phyloP scores from a whole-genome alignment of 768 basidiomycete species.

The Podaxis sp. region DNA sequence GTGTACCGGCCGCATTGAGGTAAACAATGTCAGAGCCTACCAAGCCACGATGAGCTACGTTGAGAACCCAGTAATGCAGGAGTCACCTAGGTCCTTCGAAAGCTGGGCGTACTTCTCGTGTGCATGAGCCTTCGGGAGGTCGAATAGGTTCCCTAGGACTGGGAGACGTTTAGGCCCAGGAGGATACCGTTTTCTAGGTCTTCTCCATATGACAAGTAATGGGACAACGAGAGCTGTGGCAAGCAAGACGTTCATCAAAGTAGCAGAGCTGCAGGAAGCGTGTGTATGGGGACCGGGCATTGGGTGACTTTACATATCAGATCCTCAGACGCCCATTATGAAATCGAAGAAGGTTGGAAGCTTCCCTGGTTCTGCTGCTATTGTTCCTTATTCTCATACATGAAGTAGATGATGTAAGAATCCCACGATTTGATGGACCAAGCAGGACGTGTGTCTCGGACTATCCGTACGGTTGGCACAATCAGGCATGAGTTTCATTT shows the following conservation, averaged over 20 bases:
- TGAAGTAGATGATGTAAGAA: too few species aligned
- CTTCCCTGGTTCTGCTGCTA: too few species aligned
- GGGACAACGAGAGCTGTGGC: not conserved
- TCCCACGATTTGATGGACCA: too few species aligned
- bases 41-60: not conserved
- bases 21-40: conserved; percentile 9
- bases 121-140: conserved; percentile 34
- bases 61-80: not conserved
- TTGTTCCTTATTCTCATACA: too few species aligned
- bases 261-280: not conserved
- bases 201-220: not conserved
- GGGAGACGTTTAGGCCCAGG: conserved; percentile 40
- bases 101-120: not conserved
- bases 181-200: conserved; percentile 21
- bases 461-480: too few species aligned
- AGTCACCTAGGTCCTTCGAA: not conserved
- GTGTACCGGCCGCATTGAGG: conserved; percentile 20
- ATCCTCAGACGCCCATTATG: too few species aligned
- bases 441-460: too few species aligned
- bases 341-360: too few species aligned
- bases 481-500: too few species aligned
- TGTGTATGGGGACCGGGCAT: too few species aligned
- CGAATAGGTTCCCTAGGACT: conserved; percentile 42
- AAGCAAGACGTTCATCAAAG: not conserved
- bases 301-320: too few species aligned